Evolutionary conservation across 805 yeast genomes (phyloP).

Genomic region (Yarrowia porcina): DNA sequence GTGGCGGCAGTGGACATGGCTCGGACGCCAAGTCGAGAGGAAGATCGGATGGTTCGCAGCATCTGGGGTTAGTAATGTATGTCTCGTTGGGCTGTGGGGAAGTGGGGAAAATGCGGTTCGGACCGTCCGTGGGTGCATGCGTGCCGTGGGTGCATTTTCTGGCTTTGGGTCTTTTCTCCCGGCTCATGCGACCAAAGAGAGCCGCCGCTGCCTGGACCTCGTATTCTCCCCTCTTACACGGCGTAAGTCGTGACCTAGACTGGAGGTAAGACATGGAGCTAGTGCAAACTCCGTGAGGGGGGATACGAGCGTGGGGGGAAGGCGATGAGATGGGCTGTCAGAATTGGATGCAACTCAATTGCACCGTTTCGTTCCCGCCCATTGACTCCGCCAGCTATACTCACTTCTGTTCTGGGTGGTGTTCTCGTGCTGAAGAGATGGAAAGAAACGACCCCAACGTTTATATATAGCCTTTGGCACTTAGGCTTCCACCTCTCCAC

Average conservation of each 20-base stretch:
- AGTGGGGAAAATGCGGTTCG: not conserved
- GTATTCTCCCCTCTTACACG: not conserved
- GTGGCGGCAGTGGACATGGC: constrained; percentile 18
- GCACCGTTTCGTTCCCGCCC: no score
- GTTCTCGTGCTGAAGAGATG: constrained; percentile 5
- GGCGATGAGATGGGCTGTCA: no score
- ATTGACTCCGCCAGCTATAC: not conserved
- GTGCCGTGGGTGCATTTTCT: not conserved
- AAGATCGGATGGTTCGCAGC: constrained; percentile 20
- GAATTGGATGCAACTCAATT: no score
- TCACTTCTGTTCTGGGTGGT: constrained; percentile 1
- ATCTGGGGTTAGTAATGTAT: constrained; percentile 1
- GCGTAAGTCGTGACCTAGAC: not conserved
- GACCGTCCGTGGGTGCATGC: not conserved
- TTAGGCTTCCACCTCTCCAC: constrained; percentile 4
- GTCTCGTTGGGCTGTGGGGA: not conserved
- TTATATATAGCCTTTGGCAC: constrained; percentile 5
- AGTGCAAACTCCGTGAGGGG: no score
- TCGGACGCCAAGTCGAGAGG: constrained; percentile 25
- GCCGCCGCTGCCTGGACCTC: no score
- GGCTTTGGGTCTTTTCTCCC: not conserved
- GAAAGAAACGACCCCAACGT: not conserved
- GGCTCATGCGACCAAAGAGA: not conserved
- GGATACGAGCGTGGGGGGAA: no score
- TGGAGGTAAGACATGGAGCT: not conserved